phyloP scores from a whole-genome alignment of 1,284 basidiomycete species.

The Ustilago nuda region DNA sequence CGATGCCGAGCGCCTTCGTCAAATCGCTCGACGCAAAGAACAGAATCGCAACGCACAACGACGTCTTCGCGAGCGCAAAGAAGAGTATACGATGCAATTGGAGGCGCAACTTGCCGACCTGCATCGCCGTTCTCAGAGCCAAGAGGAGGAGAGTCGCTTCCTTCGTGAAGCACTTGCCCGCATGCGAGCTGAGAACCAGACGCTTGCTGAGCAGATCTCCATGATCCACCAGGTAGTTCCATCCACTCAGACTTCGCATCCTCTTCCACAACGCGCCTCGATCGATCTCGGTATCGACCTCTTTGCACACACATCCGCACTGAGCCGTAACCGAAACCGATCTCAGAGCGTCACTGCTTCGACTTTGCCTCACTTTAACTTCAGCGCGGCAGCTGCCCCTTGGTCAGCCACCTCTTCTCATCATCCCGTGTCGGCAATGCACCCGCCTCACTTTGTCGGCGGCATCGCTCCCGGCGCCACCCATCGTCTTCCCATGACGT shows the following conservation, averaged over 20 bases:
- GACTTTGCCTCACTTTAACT: constrained; percentile 25
- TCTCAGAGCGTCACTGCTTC: constrained; percentile 41
- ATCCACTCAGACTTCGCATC: constrained; percentile 39
- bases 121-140: constrained; percentile 47
- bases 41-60: constrained; percentile 55
- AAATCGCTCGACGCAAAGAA: constrained; percentile 52
- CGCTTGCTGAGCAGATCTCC: constrained; percentile 38
- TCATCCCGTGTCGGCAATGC: constrained; percentile 14
- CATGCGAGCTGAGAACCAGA: constrained; percentile 49
- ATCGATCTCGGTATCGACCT: constrained; percentile 37
- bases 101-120: constrained; percentile 47
- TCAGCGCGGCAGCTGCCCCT: constrained; percentile 17
- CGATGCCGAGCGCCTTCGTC: constrained; percentile 46
- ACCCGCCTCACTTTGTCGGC: constrained; percentile 21
- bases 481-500: constrained; percentile 19
- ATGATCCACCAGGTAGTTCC: constrained; percentile 39
- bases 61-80: constrained; percentile 52
- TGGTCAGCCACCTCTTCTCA: constrained; percentile 31
- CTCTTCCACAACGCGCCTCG: constrained; percentile 37
- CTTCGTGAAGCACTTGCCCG: constrained; percentile 44
- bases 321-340: constrained; percentile 31
- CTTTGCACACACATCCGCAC: constrained; percentile 16
- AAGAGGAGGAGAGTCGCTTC: constrained; percentile 48
- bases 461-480: constrained; percentile 32
- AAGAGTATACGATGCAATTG: constrained; percentile 54